Percentiles rank a stretch among this genome's conserved stretches.
phyloP scores from a whole-genome alignment of 2,329 filamentous ascomycete genomes.

The Elsinoe ampelina region DNA sequence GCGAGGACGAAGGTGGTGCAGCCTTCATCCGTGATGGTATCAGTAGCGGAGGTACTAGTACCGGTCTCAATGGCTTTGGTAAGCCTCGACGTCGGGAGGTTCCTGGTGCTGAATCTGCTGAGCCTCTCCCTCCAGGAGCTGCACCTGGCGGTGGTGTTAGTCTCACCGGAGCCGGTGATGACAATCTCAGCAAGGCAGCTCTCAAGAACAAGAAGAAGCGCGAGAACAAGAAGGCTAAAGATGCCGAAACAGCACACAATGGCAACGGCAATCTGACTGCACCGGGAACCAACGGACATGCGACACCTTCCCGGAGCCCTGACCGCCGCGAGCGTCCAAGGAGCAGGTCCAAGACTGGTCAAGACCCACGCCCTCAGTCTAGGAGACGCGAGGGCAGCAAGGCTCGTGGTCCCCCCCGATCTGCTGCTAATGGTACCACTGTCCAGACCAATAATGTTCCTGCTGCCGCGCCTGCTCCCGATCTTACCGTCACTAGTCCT shows the following conservation, averaged over 20 bases:
- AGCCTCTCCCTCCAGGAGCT: slow-evolving; percentile 57
- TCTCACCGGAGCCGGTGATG: slow-evolving; percentile 57
- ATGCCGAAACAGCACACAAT: slow-evolving; percentile 54
- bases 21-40: slow-evolving; percentile 77
- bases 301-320: slow-evolving; percentile 11
- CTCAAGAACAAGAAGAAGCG: slow-evolving; percentile 99
- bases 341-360: slow-evolving; percentile 25
- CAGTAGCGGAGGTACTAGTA: slow-evolving; percentile 45
- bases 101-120: slow-evolving; percentile 71
- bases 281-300: slow-evolving; percentile 38
- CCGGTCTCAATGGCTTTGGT: slow-evolving; percentile 67
- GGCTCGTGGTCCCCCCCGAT: not conserved
- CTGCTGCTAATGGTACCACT: not conserved
- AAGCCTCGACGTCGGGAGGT: slow-evolving; percentile 64
- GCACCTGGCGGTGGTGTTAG: slow-evolving; percentile 57
- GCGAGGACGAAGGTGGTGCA: slow-evolving; percentile 90
- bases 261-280: slow-evolving; percentile 31
- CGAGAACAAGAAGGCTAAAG: slow-evolving; percentile 82
- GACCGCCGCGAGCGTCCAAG: slow-evolving; percentile 25
- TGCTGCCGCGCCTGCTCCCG: slow-evolving; percentile 32
- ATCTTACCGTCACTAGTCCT: slow-evolving; percentile 47
- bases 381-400: slow-evolving; percentile 18
- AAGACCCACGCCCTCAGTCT: slow-evolving; percentile 21
- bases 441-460: slow-evolving; percentile 26
- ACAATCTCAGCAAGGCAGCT: slow-evolving; percentile 70